These are phyloP conservation scores for Russula lepida DNA, from an alignment of 768 basidiomycete species.

Conservation along the genomic window DNA sequence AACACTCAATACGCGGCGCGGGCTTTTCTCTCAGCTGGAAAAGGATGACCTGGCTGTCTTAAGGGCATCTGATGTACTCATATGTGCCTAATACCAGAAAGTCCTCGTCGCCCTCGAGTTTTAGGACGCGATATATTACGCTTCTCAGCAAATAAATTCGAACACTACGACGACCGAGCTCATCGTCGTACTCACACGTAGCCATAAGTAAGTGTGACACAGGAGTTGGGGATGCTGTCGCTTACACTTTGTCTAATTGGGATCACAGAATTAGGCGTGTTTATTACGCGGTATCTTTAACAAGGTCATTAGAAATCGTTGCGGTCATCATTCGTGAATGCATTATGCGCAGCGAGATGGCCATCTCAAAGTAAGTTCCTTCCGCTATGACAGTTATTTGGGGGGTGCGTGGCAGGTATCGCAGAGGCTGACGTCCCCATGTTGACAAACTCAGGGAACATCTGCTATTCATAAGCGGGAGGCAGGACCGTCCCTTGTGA, in stretches of 20 bases:
- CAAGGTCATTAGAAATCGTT: constrained; percentile 11
- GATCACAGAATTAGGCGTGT: background rate
- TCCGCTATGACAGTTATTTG: background rate
- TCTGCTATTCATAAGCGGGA: background rate
- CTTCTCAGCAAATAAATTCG: too few species aligned
- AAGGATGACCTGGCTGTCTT: constrained; percentile 1
- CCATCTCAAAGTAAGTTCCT: constrained; percentile 1
- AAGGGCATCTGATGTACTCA: too few species aligned
- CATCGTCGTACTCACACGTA: too few species aligned
- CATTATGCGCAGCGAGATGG: background rate
- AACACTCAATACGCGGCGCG: background rate
- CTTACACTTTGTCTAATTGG: background rate
- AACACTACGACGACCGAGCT: too few species aligned
- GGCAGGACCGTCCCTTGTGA: constrained; percentile 9
- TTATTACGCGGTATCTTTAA: background rate
- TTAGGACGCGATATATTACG: too few species aligned
- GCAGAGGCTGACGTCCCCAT: constrained; percentile 7
- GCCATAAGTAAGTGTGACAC: too few species aligned
- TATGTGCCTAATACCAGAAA: too few species aligned
- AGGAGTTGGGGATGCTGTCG: too few species aligned
- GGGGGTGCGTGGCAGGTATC: background rate
- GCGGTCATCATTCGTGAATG: constrained; percentile 7
- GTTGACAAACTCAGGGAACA: constrained; percentile 2
- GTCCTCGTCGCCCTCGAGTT: too few species aligned
- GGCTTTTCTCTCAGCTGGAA: background rate